These are phyloP conservation scores for Trametes coccinea DNA, from an alignment of 768 basidiomycete species.

Conservation along the genomic window DNA sequence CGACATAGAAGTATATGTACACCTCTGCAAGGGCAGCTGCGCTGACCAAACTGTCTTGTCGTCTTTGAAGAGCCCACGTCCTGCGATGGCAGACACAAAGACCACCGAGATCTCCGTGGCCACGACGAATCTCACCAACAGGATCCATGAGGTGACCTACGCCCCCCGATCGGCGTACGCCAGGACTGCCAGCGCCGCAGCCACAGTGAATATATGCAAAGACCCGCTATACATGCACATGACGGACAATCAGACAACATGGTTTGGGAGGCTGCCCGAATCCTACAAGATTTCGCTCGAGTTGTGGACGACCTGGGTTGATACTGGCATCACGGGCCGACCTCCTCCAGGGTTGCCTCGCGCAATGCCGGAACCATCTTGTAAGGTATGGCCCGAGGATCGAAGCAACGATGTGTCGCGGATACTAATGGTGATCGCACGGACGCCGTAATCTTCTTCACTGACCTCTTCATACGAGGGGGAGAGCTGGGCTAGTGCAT, in stretches of 20 bases:
- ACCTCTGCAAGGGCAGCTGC: background rate
- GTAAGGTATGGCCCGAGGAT: conserved; percentile 19
- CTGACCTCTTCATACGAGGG: conserved; percentile 17
- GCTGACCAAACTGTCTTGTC: conserved; percentile 31
- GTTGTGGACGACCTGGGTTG: conserved; percentile 24
- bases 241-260: background rate
- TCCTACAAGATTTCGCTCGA: conserved; percentile 31
- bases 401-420: conserved; percentile 25
- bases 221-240: conserved; percentile 19
- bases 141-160: conserved; percentile 16
- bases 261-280: background rate
- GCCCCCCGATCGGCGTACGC: conserved; percentile 17
- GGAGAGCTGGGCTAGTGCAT: conserved; percentile 24
- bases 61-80: conserved; percentile 26
- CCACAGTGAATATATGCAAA: conserved; percentile 30
- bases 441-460: conserved; percentile 11
- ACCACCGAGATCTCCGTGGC: conserved; percentile 29
- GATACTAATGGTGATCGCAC: conserved; percentile 28
- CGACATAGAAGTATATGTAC: too few species aligned
- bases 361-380: conserved; percentile 27
- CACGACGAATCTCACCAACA: conserved; percentile 27
- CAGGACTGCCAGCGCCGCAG: conserved; percentile 28
- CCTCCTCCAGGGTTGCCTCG: conserved; percentile 21
- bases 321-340: conserved; percentile 25
- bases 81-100: conserved; percentile 29